Evolutionary conservation across 352 stramenopile genomes (phyloP).

Genomic region (Blastocystis sp.): DNA sequence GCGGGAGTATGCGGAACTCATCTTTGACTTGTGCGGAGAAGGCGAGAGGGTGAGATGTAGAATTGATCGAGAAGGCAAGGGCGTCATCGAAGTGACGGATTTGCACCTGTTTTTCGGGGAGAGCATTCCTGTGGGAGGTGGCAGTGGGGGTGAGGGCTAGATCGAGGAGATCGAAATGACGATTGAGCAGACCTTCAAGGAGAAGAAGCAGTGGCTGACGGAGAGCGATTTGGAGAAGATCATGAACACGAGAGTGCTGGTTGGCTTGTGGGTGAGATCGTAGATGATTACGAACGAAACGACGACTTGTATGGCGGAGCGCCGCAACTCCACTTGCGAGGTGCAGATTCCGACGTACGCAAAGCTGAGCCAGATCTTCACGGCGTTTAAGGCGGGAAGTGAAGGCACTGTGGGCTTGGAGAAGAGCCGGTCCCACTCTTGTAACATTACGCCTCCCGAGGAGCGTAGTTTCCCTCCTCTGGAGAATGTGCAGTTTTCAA

Average conservation of each 20-base stretch:
- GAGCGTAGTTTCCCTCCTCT: too few species aligned
- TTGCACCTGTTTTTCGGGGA: slow-evolving; percentile 46
- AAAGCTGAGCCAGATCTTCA: background rate
- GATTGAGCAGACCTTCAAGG: slow-evolving; percentile 24
- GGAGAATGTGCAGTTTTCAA: too few species aligned
- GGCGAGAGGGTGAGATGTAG: background rate
- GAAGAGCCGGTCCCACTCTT: too few species aligned
- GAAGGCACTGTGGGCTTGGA: too few species aligned
- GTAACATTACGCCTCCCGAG: too few species aligned
- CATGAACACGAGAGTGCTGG: slow-evolving; percentile 47
- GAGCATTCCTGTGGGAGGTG: slow-evolving; percentile 25
- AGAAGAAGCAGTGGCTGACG: slow-evolving; percentile 32
- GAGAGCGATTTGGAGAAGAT: slow-evolving; percentile 47
- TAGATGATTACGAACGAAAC: slow-evolving; percentile 62
- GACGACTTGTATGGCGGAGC: background rate
- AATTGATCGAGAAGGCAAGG: slow-evolving; percentile 36
- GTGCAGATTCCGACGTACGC: background rate
- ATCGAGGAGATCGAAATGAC: slow-evolving; percentile 29
- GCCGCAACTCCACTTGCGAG: too few species aligned
- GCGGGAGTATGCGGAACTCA: slow-evolving; percentile 54
- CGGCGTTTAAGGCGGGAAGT: slow-evolving; percentile 1
- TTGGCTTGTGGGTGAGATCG: background rate
- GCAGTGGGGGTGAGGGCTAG: background rate
- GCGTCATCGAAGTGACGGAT: slow-evolving; percentile 35
- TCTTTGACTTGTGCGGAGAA: slow-evolving; percentile 29